phyloP scores from a whole-genome alignment of 2,329 filamentous ascomycete genomes.

The Fusarium concolor region DNA sequence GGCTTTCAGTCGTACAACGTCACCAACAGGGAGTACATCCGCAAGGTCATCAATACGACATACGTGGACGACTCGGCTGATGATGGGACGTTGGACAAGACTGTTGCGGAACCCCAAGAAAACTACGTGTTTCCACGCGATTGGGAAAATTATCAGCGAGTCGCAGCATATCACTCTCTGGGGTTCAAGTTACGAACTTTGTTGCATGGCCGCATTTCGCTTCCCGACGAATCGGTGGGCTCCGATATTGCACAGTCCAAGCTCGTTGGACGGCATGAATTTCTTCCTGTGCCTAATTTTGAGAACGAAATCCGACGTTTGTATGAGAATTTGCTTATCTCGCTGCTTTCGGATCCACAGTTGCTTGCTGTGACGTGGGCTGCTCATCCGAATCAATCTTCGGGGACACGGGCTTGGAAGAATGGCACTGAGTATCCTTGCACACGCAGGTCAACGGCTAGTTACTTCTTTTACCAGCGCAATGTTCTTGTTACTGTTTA shows the following conservation, averaged over 20 bases:
- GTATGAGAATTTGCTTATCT: conserved; percentile 35
- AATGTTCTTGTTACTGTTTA: conserved; percentile 18
- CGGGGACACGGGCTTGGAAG: conserved; percentile 1
- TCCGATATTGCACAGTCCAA: neutral
- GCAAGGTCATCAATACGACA: conserved; percentile 30
- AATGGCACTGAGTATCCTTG: conserved; percentile 15
- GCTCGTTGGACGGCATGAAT: conserved; percentile 24
- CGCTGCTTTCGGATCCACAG: conserved; percentile 25
- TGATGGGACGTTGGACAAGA: conserved; percentile 23
- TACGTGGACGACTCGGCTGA: neutral
- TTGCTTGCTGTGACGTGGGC: conserved; percentile 33
- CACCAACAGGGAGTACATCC: conserved; percentile 9
- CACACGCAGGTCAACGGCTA: conserved; percentile 1
- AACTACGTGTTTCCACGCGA: conserved; percentile 23
- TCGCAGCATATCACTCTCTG: conserved; percentile 21
- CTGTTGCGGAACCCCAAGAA: conserved; percentile 9
- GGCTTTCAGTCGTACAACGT: conserved; percentile 33
- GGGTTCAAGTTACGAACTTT: conserved; percentile 20
- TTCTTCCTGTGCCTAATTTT: conserved; percentile 16
- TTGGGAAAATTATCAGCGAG: conserved; percentile 4
- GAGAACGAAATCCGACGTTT: neutral
- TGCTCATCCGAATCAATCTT: conserved; percentile 6
- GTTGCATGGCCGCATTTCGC: conserved; percentile 1
- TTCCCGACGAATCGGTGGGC: neutral
- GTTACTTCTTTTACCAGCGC: conserved; percentile 28